Evolutionary conservation across 2,329 filamentous ascomycete species (phyloP).

Genomic region (Diaporthe ampelina): DNA sequence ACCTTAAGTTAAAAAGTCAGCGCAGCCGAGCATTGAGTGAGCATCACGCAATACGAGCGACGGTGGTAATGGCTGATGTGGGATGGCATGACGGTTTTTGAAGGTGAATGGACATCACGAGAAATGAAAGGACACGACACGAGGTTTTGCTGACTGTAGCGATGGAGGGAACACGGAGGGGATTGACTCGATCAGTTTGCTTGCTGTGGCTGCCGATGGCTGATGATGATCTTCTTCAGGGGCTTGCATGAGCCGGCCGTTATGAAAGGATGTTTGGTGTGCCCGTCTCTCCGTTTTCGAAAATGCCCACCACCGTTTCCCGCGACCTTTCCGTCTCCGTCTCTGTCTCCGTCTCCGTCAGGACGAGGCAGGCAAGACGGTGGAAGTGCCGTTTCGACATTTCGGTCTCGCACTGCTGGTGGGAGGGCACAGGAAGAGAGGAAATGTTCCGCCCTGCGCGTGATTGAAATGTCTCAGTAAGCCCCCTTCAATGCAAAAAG

Average conservation of each 20-base stretch:
- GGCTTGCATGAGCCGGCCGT: conserved; percentile 32
- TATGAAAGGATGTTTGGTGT: conserved; percentile 13
- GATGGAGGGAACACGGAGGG: not conserved
- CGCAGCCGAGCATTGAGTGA: not conserved
- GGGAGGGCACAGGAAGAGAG: not conserved
- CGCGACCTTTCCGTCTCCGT: not conserved
- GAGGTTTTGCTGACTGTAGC: conserved; percentile 12
- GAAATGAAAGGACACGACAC: not conserved
- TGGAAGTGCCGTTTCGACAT: too few relatives aligned
- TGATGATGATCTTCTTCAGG: conserved; percentile 28
- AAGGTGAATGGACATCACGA: not conserved
- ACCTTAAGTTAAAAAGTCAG: conserved; percentile 11
- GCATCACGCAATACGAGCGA: not conserved
- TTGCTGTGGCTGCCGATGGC: conserved; percentile 1
- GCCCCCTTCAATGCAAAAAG: conserved; percentile 7
- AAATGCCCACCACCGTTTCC: not conserved
- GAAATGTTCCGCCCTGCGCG: conserved; percentile 24
- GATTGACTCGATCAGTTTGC: conserved; percentile 9
- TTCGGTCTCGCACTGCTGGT: not conserved
- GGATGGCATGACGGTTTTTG: not conserved
- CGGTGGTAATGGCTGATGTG: not conserved
- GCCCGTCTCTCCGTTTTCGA: too few relatives aligned
- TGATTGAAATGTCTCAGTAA: conserved; percentile 26
- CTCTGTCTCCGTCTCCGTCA: not conserved
- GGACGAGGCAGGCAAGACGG: too few relatives aligned